Evolutionary conservation across 257 asterid species (phyloP), one percentile per base, ranked within the genome.

Genomic region (Scutellaria minor): DNA sequence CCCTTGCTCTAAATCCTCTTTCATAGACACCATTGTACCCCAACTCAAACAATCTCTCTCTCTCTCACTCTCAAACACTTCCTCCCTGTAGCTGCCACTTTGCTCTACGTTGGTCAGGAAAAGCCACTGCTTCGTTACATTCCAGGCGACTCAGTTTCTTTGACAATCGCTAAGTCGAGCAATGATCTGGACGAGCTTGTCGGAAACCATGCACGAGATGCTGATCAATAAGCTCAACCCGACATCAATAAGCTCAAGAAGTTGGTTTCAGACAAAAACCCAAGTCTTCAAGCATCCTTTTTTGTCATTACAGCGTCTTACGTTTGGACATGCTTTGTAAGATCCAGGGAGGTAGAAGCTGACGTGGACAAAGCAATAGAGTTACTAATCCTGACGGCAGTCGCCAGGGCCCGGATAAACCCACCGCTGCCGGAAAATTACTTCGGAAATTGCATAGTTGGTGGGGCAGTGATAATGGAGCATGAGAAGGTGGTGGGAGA

Each of bases 31-130:
- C 58, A 14, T 71, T 7, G 24, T 71, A 45, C 68, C 68, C 2
- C 12, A 59, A 14, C 60, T 71, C 68, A 46, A 58, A 14, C 40
- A 71, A 5, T 89, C 88, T 2, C 85, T n/a, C n/a, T 87, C 68
- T 82, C 90, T 35, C 68, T 77, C 56, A 31, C 91, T 59, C 87
- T 89, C 61, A 77, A 70, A 44, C 81, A 85, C 80, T 82, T 76
- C 72, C 54, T 81, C 9, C 87, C 96, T 0, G 39, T 87, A 3
- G 81, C 89, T 6, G 75, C 51, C 11, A 70, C 46, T 9, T 8
- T 70, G 40, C 67, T 70, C 59, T 42, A 14, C 50, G 59, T 1
- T 24, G 27, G 1, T 24, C 27, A 44, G 2, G 2, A 58, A 31
- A 22, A 8, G 35, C 75, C 75, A 9, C 2, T 9, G 0, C 31